Conservation (phyloP, 208 protist species). For the Acanthamoeba rhysodes region DNA sequence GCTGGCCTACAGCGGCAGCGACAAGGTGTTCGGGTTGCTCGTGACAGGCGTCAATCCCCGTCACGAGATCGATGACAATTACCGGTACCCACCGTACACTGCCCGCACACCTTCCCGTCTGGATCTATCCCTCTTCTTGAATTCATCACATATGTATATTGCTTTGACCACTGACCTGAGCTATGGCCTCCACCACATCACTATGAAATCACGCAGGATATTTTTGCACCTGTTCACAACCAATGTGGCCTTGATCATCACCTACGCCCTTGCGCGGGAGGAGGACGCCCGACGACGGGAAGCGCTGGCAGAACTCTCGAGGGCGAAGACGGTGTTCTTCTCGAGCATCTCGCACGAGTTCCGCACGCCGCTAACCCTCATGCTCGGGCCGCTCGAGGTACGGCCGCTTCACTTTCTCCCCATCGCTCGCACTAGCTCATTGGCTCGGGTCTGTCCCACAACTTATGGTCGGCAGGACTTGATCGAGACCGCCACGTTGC, state of each 20-base stretch:
- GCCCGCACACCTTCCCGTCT: too few species aligned
- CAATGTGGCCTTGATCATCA: constrained; percentile 1
- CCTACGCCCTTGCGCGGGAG: constrained; percentile 6
- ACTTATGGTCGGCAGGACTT: background rate
- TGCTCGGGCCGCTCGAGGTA: constrained; percentile 77
- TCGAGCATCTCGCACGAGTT: constrained; percentile 82
- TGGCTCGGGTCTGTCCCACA: too few species aligned
- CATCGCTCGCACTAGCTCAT: too few species aligned
- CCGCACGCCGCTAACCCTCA: constrained; percentile 79
- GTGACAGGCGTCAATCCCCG: constrained; percentile 44
- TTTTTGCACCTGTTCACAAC: constrained; percentile 44
- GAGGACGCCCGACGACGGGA: constrained; percentile 29
- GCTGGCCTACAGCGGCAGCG: background rate
- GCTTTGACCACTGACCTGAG: background rate
- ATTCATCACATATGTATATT: too few species aligned
- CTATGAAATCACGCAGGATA: background rate
- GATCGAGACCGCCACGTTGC: constrained; percentile 8
- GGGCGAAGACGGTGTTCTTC: constrained; percentile 79
- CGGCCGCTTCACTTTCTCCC: background rate
- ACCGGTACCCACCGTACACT: background rate
- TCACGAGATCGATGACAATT: constrained; percentile 47
- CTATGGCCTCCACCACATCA: background rate
- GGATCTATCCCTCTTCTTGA: background rate
- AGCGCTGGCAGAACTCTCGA: constrained; percentile 75
- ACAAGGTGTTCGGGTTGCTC: constrained; percentile 48